Conservation (phyloP, 1,284 basidiomycete species). For the Rhodotorula sp. region DNA sequence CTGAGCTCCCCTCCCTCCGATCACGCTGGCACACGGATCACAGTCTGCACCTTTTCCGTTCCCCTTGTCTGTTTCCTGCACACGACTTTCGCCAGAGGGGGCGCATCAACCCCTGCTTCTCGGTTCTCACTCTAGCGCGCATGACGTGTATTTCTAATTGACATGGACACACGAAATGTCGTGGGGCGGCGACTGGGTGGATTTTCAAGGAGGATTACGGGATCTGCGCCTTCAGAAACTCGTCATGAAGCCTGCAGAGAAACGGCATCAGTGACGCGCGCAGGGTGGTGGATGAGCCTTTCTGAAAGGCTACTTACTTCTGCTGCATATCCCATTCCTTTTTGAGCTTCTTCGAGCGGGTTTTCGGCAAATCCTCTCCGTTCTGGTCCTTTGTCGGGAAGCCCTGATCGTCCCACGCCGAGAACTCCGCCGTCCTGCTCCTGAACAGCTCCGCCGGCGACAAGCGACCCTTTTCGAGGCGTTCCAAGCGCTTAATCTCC, state of each 20-base stretch:
- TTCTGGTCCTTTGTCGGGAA: constrained; percentile 78
- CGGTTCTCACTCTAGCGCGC: neutral
- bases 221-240: constrained; percentile 33
- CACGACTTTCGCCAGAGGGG: too few relatives aligned
- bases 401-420: constrained; percentile 81
- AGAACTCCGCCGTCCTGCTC: constrained; percentile 55
- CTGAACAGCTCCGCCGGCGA: constrained; percentile 78
- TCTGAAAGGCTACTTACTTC: constrained; percentile 51
- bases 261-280: neutral
- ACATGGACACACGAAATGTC: neutral
- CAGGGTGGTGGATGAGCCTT: neutral
- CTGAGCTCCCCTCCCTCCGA: neutral
- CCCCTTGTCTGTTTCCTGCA: neutral
- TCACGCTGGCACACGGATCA: neutral
- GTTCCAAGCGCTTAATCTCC: constrained; percentile 67
- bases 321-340: constrained; percentile 78
- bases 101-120: neutral
- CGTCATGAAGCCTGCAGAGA: constrained; percentile 30
- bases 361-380: constrained; percentile 84
- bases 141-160: neutral
- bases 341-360: constrained; percentile 69
- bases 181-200: too few relatives aligned
- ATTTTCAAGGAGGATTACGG: too few relatives aligned
- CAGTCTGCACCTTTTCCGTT: neutral
- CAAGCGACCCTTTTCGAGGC: constrained; percentile 78